Conservation (phyloP, 768 basidiomycete genomes). For the Gloeopeniophorella convolvens region DNA sequence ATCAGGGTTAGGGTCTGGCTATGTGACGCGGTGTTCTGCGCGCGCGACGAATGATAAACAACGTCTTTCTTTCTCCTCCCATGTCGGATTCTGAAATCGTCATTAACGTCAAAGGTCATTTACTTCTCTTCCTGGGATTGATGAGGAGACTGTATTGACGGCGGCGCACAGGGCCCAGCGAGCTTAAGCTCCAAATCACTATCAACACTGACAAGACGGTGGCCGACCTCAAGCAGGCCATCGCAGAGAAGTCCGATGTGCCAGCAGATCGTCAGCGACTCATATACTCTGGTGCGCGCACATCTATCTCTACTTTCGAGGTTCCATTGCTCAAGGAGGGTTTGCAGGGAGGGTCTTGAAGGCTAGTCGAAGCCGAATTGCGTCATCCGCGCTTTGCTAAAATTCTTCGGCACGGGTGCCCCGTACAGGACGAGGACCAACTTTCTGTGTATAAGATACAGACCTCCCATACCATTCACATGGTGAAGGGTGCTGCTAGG, state of each 20-base stretch:
- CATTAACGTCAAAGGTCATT: conserved; percentile 25
- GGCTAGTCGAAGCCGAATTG: conserved; percentile 31
- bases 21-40: not conserved
- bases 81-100: conserved; percentile 26
- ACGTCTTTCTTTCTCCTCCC: conserved; percentile 8
- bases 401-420: not conserved
- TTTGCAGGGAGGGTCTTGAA: conserved; percentile 64
- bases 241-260: conserved; percentile 81
- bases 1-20: conserved; percentile 7
- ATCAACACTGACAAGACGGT: conserved; percentile 83
- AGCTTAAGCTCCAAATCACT: conserved; percentile 85
- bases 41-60: not conserved
- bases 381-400: not conserved
- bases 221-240: conserved; percentile 81
- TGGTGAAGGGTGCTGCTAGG: conserved; percentile 82
- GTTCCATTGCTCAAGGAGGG: not conserved
- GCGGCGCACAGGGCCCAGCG: conserved; percentile 65
- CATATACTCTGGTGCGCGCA: conserved; percentile 77
- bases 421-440: conserved; percentile 67
- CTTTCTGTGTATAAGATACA: conserved; percentile 88
- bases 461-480: conserved; percentile 81
- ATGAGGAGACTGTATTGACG: not conserved
- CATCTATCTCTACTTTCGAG: not conserved
- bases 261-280: conserved; percentile 82
- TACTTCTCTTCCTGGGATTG: not conserved